Evolutionary conservation across 768 basidiomycete species (phyloP), one percentile per base, ranked within the genome.

Genomic region (Amanita pallidorosea): DNA sequence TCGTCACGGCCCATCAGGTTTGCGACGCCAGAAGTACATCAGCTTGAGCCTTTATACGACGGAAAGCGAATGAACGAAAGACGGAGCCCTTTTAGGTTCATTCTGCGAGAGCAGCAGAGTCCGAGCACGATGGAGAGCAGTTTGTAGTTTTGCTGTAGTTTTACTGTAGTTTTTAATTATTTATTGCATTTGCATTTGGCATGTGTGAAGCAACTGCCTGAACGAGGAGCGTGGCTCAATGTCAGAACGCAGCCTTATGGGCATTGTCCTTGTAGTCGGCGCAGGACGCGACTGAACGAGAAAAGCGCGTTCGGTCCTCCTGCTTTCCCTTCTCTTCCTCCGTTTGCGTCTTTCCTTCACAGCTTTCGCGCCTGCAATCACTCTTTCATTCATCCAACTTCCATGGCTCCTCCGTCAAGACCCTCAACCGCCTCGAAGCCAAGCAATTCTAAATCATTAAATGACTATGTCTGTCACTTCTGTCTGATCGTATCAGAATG

Each of bases 381-480:
- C 18, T 40, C 47, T 36, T 41, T 29, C 27, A 33, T 40, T 29
- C 31, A 31, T 53, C 35, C 36, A 25, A 49, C 47, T 44, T 9
- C 29, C 59, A 74, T 74, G 69, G 54, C 70, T 55, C 66, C 67
- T 53, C 60, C 68, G 23, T 68, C 72, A 31, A 64, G 70, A 61
- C 66, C 68, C 47, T 54, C 65, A 47, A 68, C 68, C 50, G 63
- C 58, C 54, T 67, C 69, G 34, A 69, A 67, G 56, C 55, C 74
- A 15, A 66, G 65, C 52, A 61, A 63, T 49, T 75, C 74, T 50
- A 81, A 78, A 61, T 65, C 77, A 36, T 73, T 83, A 56, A 79
- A 83, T 71, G 81, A 83, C 63, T 83, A 81, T 61, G 81, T 83
- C 60, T 53, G 77, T 65, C 20, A 52, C 35, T 25, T 45, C 8